A percentile compares a stretch with the other conserved stretches of the same genome.
Evolutionary conservation across 495 filamentous ascomycete species (phyloP).

Genomic region (Penicillium chermesinum): DNA sequence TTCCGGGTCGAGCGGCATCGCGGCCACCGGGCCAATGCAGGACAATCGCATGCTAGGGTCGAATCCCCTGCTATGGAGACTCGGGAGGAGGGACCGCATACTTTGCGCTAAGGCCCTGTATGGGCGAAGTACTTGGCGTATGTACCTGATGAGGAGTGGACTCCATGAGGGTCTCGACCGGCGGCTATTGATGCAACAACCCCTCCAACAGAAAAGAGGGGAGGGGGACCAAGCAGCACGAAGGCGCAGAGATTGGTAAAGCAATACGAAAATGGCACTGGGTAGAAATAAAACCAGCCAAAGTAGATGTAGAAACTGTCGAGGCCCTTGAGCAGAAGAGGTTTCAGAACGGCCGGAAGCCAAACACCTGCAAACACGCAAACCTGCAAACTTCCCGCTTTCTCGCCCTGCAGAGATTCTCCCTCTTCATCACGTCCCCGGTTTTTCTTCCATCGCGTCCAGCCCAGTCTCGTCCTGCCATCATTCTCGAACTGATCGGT

Average conservation of each 20-base stretch:
- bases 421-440: slow-evolving; percentile 15
- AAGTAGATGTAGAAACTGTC: neutral
- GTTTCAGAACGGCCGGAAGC: slow-evolving; percentile 5
- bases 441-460: slow-evolving; percentile 2
- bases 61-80: neutral
- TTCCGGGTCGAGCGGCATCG: neutral
- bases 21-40: neutral
- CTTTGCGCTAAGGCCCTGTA: neutral
- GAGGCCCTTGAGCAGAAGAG: neutral
- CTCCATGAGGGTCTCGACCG: slow-evolving; percentile 12
- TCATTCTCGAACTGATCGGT: neutral
- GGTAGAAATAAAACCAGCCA: neutral
- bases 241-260: too few relatives aligned
- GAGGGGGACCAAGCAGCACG: neutral
- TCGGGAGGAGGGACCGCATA: neutral
- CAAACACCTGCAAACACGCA: slow-evolving; percentile 28
- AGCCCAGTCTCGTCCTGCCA: slow-evolving; percentile 3
- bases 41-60: neutral
- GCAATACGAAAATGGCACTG: neutral
- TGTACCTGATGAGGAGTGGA: slow-evolving; percentile 1
- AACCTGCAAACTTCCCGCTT: slow-evolving; percentile 24
- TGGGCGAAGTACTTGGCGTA: neutral
- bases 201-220: slow-evolving; percentile 10
- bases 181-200: slow-evolving; percentile 8
- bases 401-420: slow-evolving; percentile 24